Evolutionary conservation across 305 asterid genomes (phyloP), one percentile per base, ranked within the genome.

Genomic region (Fraxinus greggii): DNA sequence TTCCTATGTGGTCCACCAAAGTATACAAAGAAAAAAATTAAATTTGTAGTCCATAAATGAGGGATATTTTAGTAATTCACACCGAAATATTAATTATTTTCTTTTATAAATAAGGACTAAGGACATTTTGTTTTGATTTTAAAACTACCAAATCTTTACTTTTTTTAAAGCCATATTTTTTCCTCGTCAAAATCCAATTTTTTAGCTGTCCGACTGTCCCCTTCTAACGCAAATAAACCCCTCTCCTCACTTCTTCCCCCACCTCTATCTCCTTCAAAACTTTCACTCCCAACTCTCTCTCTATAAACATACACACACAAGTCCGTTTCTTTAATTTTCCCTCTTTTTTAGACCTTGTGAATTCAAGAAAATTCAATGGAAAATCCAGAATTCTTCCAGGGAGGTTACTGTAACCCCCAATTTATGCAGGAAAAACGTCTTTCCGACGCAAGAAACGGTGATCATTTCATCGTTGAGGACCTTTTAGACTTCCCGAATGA

Each of bases 141-240:
- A 82, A 83, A 89, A 83, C 81, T 26, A 80, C 84, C 40, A 79
- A 84, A 86, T 82, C 77, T 26, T 67, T 51, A 77, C 26, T 82
- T 78, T 83, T 81, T 83, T 90, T 85, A 85, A 91, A 87, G 95
- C 95, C 95, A 91, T 91, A 90, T 80, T 87, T 84, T 87, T 63
- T 84, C 97, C 93, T 89, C 89, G 90, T 92, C 93, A 91, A 87
- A 85, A 78, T 91, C 96, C 97, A 88, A 7, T 19, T 74, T 90
- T 90, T 81, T 86, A 93, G 97, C 85, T 88, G 88, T 85, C 86
- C 42, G 86, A 79, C 81, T 86, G 87, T 86, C 91, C 95, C 92
- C 91, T 89, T 90, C 86, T 87, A 89, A 87, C 94, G 97, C 97
- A 88, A 91, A 94, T 89, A 92, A 87, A 86, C 92, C 88, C 83